Evolutionary conservation across 1,284 basidiomycete species (phyloP), one percentile per base, ranked within the genome.

Genomic region (Leccinum angustisporum): DNA sequence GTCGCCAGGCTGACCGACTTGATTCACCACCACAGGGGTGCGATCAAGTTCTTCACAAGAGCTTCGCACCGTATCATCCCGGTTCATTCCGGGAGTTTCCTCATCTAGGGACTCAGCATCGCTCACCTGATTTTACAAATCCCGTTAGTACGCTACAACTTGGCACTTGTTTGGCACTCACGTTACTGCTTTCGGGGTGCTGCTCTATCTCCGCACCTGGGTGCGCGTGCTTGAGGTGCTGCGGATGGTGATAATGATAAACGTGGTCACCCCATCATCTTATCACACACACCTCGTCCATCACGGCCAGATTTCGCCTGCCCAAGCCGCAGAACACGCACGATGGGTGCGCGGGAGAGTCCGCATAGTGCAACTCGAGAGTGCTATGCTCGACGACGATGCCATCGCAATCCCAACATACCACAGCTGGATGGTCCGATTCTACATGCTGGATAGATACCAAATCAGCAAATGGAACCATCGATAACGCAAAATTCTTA

Each of bases 351-450:
- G 58, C 59, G 7, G 62, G 25, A n/a, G 68, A 73, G 5, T 72
- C 72, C 13, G 67, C 43, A 16, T 74, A 74, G 56, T 72, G 71
- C 34, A 50, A 54, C 10, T 65, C 68, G 31, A 72, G 66, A 58
- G 30, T 56, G n/a, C 46, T 56, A 14, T 33, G 65, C 6, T 73
- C 72, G 11, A 74, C 54, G 8, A 72, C 66, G 2, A 64, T 54
- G 5, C 71, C 73, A 38, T 63, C 69, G 43, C 71, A 72, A 27
- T 75, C 71, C 71, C 71, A 72, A 57, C 71, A 72, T 46, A 72
- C 70, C 13, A 75, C 64, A 16, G 61, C 65, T 1, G 70, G 67
- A 43, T 74, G 71, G 40, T 64, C 65, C 1, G 57, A 60, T n/a
- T 65, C 65, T 31, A 69, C 56, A 5, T 72, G 71, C 71, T 72